A percentile compares a stretch with the other conserved stretches of the same genome.
These are phyloP conservation scores for Calamus simplicifolius DNA, from an alignment of 176 grass and related monocot genomes.

Conservation along the genomic window DNA sequence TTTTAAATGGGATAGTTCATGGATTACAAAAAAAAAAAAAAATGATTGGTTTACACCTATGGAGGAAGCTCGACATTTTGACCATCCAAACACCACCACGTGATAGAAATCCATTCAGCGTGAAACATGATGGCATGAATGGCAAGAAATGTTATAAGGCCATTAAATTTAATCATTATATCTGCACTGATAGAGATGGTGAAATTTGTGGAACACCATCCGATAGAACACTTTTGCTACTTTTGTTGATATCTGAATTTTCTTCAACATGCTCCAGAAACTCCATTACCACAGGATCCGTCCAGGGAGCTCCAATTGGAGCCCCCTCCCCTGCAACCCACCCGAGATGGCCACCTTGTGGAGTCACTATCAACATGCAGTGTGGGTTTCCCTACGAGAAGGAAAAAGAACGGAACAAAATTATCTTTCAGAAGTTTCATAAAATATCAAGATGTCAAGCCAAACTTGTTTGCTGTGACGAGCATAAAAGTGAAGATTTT, in stretches of 20 bases:
- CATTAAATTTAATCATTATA: constrained; percentile 27
- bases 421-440: not conserved
- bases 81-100: too few relatives aligned
- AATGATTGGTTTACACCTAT: too few relatives aligned
- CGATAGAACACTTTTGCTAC: constrained; percentile 15
- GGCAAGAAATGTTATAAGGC: too few relatives aligned
- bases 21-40: too few relatives aligned
- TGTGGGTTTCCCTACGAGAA: constrained; percentile 72
- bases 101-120: too few relatives aligned
- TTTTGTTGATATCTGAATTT: constrained; percentile 23
- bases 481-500: too few relatives aligned
- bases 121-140: too few relatives aligned
- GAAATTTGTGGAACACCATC: constrained; percentile 21
- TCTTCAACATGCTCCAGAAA: constrained; percentile 72
- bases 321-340: constrained; percentile 73
- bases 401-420: constrained; percentile 1
- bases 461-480: too few relatives aligned
- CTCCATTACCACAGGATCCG: constrained; percentile 88
- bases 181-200: constrained; percentile 28
- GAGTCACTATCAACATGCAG: constrained; percentile 83
- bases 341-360: constrained; percentile 89
- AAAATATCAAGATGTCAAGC: too few relatives aligned
- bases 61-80: too few relatives aligned
- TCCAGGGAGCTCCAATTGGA: constrained; percentile 88
- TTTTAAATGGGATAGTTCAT: too few relatives aligned